Conservation (phyloP, 331 rosid genomes). For the Stylosanthes scabra region DNA sequence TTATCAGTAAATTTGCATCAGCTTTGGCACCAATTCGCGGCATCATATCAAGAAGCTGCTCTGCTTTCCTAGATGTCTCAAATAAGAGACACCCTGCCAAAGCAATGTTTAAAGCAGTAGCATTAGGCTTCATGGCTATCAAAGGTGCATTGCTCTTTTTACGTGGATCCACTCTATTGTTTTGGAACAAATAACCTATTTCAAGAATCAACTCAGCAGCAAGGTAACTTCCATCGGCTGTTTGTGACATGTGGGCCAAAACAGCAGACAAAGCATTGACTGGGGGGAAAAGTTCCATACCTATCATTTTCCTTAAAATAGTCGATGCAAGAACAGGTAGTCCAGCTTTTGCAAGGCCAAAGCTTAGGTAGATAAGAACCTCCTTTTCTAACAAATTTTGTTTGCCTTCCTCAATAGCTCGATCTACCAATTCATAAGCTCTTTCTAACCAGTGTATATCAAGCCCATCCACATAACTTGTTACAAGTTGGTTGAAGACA, state of each 20-base stretch:
- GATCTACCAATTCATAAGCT: slow-evolving; percentile 74
- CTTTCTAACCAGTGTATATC: slow-evolving; percentile 63
- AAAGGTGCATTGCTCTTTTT: slow-evolving; percentile 75
- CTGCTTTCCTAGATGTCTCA: slow-evolving; percentile 80
- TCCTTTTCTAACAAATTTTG: slow-evolving; percentile 72
- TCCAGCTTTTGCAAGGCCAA: slow-evolving; percentile 73
- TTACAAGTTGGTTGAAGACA: slow-evolving; percentile 59
- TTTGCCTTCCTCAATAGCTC: slow-evolving; percentile 60
- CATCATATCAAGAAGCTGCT: slow-evolving; percentile 87
- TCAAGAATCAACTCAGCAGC: slow-evolving; percentile 87
- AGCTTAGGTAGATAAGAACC: slow-evolving; percentile 73
- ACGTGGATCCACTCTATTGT: slow-evolving; percentile 79
- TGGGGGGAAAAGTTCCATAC: slow-evolving; percentile 67
- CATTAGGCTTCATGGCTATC: slow-evolving; percentile 78
- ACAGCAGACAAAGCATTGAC: slow-evolving; percentile 84
- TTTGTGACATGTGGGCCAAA: slow-evolving; percentile 77
- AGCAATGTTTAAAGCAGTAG: slow-evolving; percentile 73
- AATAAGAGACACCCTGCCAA: slow-evolving; percentile 78
- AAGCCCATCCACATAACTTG: slow-evolving; percentile 62
- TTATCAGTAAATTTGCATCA: slow-evolving; percentile 67
- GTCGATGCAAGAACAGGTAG: slow-evolving; percentile 72
- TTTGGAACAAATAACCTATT: slow-evolving; percentile 84
- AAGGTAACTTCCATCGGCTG: slow-evolving; percentile 81
- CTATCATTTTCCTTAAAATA: slow-evolving; percentile 71
- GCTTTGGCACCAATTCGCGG: slow-evolving; percentile 78